phyloP scores from a whole-genome alignment of 2,329 filamentous ascomycete genomes.

The Aspergillus sp. region DNA sequence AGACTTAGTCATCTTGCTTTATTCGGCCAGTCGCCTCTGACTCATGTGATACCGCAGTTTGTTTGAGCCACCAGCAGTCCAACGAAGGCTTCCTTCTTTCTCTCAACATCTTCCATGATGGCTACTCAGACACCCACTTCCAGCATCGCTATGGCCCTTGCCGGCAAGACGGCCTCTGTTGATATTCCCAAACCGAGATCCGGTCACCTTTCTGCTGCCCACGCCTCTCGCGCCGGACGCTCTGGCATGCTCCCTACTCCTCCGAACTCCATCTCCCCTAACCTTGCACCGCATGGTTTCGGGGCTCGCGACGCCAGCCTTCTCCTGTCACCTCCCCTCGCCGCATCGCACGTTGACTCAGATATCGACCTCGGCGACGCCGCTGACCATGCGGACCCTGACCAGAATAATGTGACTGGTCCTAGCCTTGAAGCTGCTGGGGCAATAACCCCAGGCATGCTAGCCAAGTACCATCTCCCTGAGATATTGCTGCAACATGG shows the following conservation, averaged over 20 bases:
- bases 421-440: slow-evolving; percentile 69
- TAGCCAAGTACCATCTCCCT: slow-evolving; percentile 87
- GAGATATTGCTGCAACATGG: slow-evolving; percentile 88
- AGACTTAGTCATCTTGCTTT: slow-evolving; percentile 14
- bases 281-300: slow-evolving; percentile 76
- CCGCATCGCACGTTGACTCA: slow-evolving; percentile 66
- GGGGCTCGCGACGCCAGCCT: slow-evolving; percentile 57
- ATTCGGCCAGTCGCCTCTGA: slow-evolving; percentile 18
- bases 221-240: slow-evolving; percentile 33
- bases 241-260: slow-evolving; percentile 71
- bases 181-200: slow-evolving; percentile 49
- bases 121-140: slow-evolving; percentile 43
- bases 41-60: slow-evolving; percentile 20
- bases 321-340: slow-evolving; percentile 43
- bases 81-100: slow-evolving; percentile 5
- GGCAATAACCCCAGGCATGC: slow-evolving; percentile 78
- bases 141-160: slow-evolving; percentile 51
- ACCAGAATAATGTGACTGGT: slow-evolving; percentile 47
- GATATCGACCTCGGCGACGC: slow-evolving; percentile 82
- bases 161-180: slow-evolving; percentile 51
- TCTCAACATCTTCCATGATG: slow-evolving; percentile 43
- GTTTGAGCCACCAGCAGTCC: slow-evolving; percentile 20
- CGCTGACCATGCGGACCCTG: slow-evolving; percentile 51
- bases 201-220: slow-evolving; percentile 27
- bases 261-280: slow-evolving; percentile 91